Base-by-base conservation (phyloP, 352 stramenopile genomes). In the Phytopythium ostracodes region DNA sequence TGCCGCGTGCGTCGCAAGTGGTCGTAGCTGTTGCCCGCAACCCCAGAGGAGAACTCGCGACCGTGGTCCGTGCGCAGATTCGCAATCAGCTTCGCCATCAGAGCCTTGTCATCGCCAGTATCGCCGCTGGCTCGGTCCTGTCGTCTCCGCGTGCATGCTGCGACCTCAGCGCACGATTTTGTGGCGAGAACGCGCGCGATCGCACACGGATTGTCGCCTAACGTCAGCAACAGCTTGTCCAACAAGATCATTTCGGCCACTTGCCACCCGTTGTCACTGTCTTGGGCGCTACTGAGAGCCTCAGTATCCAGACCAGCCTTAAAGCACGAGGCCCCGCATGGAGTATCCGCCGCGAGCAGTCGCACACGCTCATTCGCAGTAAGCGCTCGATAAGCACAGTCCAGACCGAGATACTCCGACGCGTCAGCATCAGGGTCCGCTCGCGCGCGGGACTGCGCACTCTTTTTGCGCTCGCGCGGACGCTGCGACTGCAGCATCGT, bases 1-100 rank as follows among this genome's bases (percentile, higher is more conserved):
- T 75, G 67, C 4, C 84, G 82, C 42, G 84, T 94, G 22, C 81
- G 79, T 14, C 73, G 68, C 36, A 94, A 59, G 57, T 94, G 84
- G 33, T 92, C 82, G 24, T 76, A 70, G 57, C 63, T 87, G 68
- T 91, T 92, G 42, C 79, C 81, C 12, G 75, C 67, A 29, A 76
- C 75, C 7, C 69, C 73, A 49, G 72, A 69, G 12, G 40, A 62
- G 53, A 68, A 60, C 33, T 81, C 72, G 33, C 67, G 59, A 35
- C 73, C 55, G 29, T 25, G 38, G 42, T 60, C 35, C 7, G 55
- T 3, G 7, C 40, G 38, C 25, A 52, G 25, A 14, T 38, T 50
- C 7, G 24, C 25, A 15, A 60, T 7, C 38, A 60, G 38, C 17
- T 20, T 27, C 17, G 17, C 38, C 4, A 15, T 20, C 2, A 24